These are phyloP conservation scores for Lachancea mirantina DNA, from an alignment of 805 yeast species.

Conservation along the genomic window DNA sequence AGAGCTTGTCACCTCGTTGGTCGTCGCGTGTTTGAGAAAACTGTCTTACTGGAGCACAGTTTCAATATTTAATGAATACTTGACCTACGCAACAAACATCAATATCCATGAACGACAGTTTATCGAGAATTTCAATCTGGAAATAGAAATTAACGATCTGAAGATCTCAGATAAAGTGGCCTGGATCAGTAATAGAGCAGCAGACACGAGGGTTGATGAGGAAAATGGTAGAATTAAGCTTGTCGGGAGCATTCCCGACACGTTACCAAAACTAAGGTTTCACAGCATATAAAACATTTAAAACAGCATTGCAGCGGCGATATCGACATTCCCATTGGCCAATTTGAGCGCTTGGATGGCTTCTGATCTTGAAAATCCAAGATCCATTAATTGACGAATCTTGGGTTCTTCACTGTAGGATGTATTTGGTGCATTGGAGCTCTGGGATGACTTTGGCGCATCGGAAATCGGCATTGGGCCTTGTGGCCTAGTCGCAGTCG, in stretches of 20 bases:
- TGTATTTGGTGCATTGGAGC: constrained; percentile 2
- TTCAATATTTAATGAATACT: constrained; percentile 79
- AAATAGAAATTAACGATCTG: constrained; percentile 44
- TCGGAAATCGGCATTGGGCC: not conserved
- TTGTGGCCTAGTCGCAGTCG: too few species aligned
- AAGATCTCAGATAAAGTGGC: constrained; percentile 25
- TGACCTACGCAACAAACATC: constrained; percentile 65
- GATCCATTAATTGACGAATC: constrained; percentile 43
- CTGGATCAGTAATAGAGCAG: constrained; percentile 29
- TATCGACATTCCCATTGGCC: constrained; percentile 71
- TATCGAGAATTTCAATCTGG: constrained; percentile 71
- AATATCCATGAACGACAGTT: constrained; percentile 79
- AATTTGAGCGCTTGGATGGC: constrained; percentile 57
- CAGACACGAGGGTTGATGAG: constrained; percentile 1
- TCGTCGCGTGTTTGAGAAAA: constrained; percentile 80
- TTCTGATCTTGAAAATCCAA: constrained; percentile 66
- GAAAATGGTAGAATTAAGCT: constrained; percentile 9
- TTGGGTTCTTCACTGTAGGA: constrained; percentile 25
- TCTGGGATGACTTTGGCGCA: too few species aligned
- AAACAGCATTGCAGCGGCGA: constrained; percentile 78
- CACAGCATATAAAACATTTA: constrained; percentile 21
- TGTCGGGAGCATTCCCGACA: constrained; percentile 17
- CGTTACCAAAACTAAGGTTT: constrained; percentile 22
- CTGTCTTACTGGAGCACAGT: constrained; percentile 83
- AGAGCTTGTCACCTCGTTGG: constrained; percentile 75